Base-by-base conservation (phyloP, 2,329 filamentous ascomycete species). In the Cladosporium sp. region DNA sequence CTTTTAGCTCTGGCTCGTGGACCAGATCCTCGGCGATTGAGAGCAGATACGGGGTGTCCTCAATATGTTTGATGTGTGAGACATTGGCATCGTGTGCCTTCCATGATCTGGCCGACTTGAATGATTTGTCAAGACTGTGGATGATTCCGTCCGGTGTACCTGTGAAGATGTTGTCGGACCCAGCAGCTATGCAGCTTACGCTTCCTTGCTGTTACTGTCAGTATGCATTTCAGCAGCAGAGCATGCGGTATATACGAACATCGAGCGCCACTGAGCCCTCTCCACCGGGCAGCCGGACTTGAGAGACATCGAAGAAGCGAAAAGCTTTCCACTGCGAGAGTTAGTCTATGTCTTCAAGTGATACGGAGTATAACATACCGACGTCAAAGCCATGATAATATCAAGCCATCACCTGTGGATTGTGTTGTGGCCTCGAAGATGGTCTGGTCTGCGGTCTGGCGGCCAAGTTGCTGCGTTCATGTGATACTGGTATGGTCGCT, bases 251-350 rank as follows among this genome's bases (percentile, higher is more conserved):
- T 41, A 18, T 24, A 68, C 66, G 51, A 65, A 72, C 73, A 74
- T 80, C 72, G 73, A 76, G 71, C 55, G 71, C 66, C 54, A 75
- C 65, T 38, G 88, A 88, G 77, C 88, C 90, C 77, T 96, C 92
- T 75, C 90, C 90, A 78, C 96, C 90, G 72, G 85, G 86, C 74
- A 93, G 85, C 76, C 90, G 88, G 79, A 97, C 89, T 77, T 91
- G 90, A 77, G 88, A 88, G 79, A 96, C 92, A 81, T 97, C 92
- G 87, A 99, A 98, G 89, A 99, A 99, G 85, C 96, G 93, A 84
- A 99, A 99, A 73, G 91, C 90, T 91, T 97, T 97, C 94, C 95
- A 98, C 94, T 97, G 71, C 60, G 65, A 59, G 30, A n/a, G 44
- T 44, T 26, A 61, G 41, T 10, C 2, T 24, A 8, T 21, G 18